Percentiles rank a stretch among this genome's conserved stretches.
These are phyloP conservation scores for Coffea humblotiana DNA, from an alignment of 305 asterid species.

Conservation along the genomic window DNA sequence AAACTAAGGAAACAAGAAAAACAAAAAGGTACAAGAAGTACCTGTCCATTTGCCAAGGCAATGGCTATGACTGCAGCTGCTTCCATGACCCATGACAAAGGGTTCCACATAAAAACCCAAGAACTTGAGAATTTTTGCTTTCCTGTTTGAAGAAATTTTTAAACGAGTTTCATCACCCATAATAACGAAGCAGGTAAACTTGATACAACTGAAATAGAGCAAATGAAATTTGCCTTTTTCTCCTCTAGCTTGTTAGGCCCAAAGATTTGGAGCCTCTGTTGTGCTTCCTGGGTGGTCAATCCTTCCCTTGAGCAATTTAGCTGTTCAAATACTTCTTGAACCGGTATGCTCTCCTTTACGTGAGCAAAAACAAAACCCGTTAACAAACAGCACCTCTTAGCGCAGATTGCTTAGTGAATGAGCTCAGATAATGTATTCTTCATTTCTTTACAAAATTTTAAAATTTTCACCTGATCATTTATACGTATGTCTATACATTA, in stretches of 20 bases:
- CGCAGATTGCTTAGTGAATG: neutral
- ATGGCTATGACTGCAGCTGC: constrained; percentile 71
- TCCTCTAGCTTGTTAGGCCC: constrained; percentile 92
- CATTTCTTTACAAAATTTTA: too few relatives aligned
- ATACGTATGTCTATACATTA: neutral
- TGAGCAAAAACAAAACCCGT: neutral
- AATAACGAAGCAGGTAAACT: too few relatives aligned
- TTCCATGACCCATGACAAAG: constrained; percentile 80
- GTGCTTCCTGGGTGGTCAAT: constrained; percentile 51
- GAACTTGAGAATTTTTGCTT: constrained; percentile 56
- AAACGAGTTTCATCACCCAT: neutral
- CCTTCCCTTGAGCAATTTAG: constrained; percentile 66
- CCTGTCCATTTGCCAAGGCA: constrained; percentile 73
- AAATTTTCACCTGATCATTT: neutral
- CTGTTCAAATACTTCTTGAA: constrained; percentile 65
- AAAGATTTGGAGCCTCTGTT: constrained; percentile 55
- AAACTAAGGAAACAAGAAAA: too few relatives aligned
- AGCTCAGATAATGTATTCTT: neutral
- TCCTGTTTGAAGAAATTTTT: constrained; percentile 44
- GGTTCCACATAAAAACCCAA: constrained; percentile 83
- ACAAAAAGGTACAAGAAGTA: neutral
- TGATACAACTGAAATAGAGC: neutral
- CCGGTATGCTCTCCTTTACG: constrained; percentile 66
- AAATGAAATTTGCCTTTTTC: constrained; percentile 43
- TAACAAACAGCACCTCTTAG: neutral